Percentiles rank a stretch among this genome's conserved stretches.
These are phyloP conservation scores for Umbelopsis ramanniana DNA, from an alignment of 192 early-diverging fungal species.

Conservation along the genomic window DNA sequence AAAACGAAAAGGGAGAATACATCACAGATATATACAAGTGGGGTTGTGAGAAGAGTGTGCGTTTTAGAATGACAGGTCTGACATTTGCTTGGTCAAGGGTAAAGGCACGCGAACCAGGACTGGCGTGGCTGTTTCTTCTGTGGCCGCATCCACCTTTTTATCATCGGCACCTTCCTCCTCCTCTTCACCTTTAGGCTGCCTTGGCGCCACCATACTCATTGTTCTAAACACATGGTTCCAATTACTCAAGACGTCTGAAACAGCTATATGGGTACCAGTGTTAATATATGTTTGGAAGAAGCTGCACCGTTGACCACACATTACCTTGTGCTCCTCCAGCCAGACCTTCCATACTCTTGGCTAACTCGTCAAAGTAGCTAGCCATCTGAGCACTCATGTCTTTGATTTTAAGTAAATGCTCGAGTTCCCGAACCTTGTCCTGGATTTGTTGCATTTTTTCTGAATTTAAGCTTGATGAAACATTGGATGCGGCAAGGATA, in stretches of 20 bases:
- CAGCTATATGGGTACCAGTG: neutral
- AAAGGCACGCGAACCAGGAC: conserved; percentile 6
- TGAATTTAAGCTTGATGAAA: neutral
- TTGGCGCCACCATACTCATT: conserved; percentile 20
- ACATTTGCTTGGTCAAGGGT: neutral
- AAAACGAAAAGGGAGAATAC: neutral
- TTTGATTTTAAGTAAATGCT: conserved; percentile 22
- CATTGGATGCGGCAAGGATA: neutral
- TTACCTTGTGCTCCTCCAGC: conserved; percentile 26
- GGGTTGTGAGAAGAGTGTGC: neutral
- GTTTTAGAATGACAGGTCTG: conserved; percentile 4
- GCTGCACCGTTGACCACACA: neutral
- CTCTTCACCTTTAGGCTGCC: neutral
- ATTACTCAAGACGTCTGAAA: conserved; percentile 23
- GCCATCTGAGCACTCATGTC: conserved; percentile 22
- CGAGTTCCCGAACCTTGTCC: conserved; percentile 22
- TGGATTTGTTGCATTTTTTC: conserved; percentile 20
- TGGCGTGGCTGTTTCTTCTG: neutral
- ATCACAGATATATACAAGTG: conserved; percentile 3
- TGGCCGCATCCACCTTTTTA: neutral
- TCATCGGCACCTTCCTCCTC: neutral
- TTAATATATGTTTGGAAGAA: neutral
- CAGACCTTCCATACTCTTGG: conserved; percentile 12
- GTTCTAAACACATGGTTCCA: conserved; percentile 27
- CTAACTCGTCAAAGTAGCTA: conserved; percentile 22